phyloP scores from a whole-genome alignment of 192 early-diverging fungal genomes.

The Diversispora epigaea region DNA sequence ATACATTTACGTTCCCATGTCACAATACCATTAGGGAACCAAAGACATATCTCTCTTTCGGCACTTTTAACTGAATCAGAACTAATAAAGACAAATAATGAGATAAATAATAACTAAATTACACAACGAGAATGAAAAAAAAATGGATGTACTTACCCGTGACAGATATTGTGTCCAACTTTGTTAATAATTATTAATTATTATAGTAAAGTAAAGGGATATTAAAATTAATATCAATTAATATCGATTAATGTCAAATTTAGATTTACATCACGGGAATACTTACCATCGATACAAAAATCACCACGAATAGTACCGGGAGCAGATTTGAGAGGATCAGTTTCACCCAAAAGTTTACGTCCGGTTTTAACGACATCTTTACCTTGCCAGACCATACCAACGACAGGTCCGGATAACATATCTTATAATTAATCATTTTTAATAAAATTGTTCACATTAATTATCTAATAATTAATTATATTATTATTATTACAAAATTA shows the following conservation, averaged over 20 bases:
- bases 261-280: neutral
- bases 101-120: neutral
- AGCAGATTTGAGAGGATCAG: constrained; percentile 85
- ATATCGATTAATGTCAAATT: neutral
- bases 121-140: neutral
- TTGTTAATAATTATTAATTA: neutral
- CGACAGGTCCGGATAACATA: constrained; percentile 94
- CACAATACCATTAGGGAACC: constrained; percentile 74
- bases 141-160: constrained; percentile 52
- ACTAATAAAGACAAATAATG: constrained; percentile 58
- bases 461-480: neutral
- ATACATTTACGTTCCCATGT: constrained; percentile 59
- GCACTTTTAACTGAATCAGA: constrained; percentile 86
- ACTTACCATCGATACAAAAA: constrained; percentile 77
- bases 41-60: constrained; percentile 83
- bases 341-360: constrained; percentile 83
- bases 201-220: neutral
- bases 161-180: constrained; percentile 82
- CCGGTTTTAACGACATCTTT: constrained; percentile 90
- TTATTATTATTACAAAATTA: neutral
- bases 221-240: too few species aligned
- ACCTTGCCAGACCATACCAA: constrained; percentile 92
- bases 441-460: neutral
- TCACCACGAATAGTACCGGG: constrained; percentile 97
- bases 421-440: constrained; percentile 34